Evolutionary conservation across 768 basidiomycete species (phyloP).

Genomic region (Collybiopsis confluens): DNA sequence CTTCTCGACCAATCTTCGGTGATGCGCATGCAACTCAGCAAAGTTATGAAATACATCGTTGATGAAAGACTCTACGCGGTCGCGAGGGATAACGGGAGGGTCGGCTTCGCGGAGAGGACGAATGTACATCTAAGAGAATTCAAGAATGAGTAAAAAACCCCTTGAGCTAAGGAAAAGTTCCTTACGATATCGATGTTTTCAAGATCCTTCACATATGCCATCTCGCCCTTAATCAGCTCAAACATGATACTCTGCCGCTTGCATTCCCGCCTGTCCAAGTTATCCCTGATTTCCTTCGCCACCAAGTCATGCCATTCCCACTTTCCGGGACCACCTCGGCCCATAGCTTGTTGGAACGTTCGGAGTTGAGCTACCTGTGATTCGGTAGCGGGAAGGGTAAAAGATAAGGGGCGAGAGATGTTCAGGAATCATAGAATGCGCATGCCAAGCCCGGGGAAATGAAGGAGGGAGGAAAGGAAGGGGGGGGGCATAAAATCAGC

Average conservation of each 20-base stretch:
- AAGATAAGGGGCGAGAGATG: no score
- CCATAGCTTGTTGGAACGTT: slow-evolving; percentile 93
- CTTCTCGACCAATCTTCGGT: slow-evolving; percentile 69
- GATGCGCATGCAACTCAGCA: slow-evolving; percentile 68
- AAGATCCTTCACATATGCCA: slow-evolving; percentile 90
- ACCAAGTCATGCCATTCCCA: slow-evolving; percentile 92
- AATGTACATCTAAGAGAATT: slow-evolving; percentile 66
- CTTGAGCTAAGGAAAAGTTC: background rate
- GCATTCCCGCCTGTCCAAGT: slow-evolving; percentile 65
- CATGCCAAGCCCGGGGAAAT: no score
- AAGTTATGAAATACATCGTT: slow-evolving; percentile 89
- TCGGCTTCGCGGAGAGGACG: slow-evolving; percentile 68
- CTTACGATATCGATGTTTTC: slow-evolving; percentile 78
- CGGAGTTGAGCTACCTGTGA: slow-evolving; percentile 70
- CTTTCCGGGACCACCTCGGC: slow-evolving; percentile 53
- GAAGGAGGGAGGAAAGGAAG: no score
- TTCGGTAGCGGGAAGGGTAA: no score
- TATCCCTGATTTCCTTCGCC: slow-evolving; percentile 54
- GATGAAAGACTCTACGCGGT: slow-evolving; percentile 73
- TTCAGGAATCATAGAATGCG: no score
- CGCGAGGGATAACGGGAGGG: slow-evolving; percentile 73
- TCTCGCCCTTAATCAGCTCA: slow-evolving; percentile 92
- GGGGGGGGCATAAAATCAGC: no score
- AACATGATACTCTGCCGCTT: slow-evolving; percentile 93
- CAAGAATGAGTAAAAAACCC: slow-evolving; percentile 5